Percentiles rank a stretch among this genome's conserved stretches.
phyloP scores from a whole-genome alignment of 495 filamentous ascomycete species.

The Xanthoparmelia taractica region DNA sequence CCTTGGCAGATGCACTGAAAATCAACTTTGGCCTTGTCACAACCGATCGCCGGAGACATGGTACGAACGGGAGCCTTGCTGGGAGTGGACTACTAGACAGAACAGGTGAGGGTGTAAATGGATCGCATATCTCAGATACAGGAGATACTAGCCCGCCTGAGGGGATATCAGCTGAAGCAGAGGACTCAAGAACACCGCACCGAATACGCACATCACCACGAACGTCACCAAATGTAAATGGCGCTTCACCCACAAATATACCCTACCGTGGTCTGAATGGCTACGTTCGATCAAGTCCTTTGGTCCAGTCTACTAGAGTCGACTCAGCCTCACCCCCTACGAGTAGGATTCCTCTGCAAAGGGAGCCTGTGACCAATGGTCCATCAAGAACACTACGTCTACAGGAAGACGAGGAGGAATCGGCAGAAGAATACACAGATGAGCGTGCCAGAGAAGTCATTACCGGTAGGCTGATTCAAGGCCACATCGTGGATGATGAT shows the following conservation, averaged over 20 bases:
- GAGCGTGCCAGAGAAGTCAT: constrained; percentile 83
- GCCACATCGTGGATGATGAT: constrained; percentile 92
- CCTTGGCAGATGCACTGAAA: constrained; percentile 89
- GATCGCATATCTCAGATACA: constrained; percentile 18
- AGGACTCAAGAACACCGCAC: constrained; percentile 15
- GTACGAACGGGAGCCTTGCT: constrained; percentile 42
- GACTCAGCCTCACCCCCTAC: constrained; percentile 23
- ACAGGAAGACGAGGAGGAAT: constrained; percentile 37
- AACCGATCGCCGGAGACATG: constrained; percentile 72
- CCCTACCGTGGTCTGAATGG: constrained; percentile 19
- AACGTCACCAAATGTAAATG: constrained; percentile 16
- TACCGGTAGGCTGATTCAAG: constrained; percentile 85
- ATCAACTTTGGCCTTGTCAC: constrained; percentile 96
- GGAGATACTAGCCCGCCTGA: constrained; percentile 9
- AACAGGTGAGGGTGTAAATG: constrained; percentile 31
- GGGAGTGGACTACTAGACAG: constrained; percentile 47
- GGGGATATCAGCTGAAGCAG: constrained; percentile 16
- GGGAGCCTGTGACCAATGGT: constrained; percentile 30
- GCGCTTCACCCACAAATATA: constrained; percentile 9
- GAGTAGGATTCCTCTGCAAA: constrained; percentile 23
- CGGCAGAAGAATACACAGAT: constrained; percentile 67
- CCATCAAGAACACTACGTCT: constrained; percentile 29
- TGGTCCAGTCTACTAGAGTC: constrained; percentile 19
- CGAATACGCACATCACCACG: constrained; percentile 11
- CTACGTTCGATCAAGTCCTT: constrained; percentile 20